Base-by-base conservation (phyloP, 2,329 filamentous ascomycete species). In the Amauroascus verrucosus region DNA sequence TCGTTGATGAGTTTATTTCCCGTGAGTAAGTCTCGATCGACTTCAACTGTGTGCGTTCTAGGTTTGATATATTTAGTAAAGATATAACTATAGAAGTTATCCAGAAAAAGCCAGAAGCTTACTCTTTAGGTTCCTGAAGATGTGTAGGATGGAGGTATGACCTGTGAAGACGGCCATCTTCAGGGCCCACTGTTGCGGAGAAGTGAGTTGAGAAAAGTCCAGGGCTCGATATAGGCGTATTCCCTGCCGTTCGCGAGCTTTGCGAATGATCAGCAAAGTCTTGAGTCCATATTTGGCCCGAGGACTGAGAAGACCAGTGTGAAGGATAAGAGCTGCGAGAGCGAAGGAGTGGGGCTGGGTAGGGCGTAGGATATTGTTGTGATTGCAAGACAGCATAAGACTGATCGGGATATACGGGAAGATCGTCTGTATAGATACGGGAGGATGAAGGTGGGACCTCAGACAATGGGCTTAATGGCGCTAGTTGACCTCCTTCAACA, bases 1-100 rank as follows among this genome's bases (percentile, higher is more conserved):
- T 96, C 86, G 65, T 98, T 98, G 75, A 98, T 95, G 51, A 90
- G 78, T 72, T 98, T 98, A 58, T 93, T 87, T 55, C 93, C 93
- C 4, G 91, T 95, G 58, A 88, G 78, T 51, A 81, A 81, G 68
- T 97, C 89, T 58, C 90, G 84, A 64, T 97, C 91, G 61, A 96
- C 88, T 63, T 90, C 84, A 51, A 88, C 90, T 58, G 90, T 88
- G 70, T 95, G 87, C 8, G 91, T 96, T 72, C 84, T 87, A 58
- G 18, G 32, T 53, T 43, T 28, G n/a, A 48, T 43, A 7, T n/a
- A 33, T 43, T 28, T 4, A 54, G 41, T 49, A 11, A 51, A 60
- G 43, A 44, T 1, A 33, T 14, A n/a, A 41, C 16, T 24, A 50
- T 40, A 48, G 45, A 13, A 18, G 20, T 26, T 26, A 54, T 55